These are phyloP conservation scores for Podila epicladia DNA, from an alignment of 192 early-diverging fungal genomes.

Conservation along the genomic window DNA sequence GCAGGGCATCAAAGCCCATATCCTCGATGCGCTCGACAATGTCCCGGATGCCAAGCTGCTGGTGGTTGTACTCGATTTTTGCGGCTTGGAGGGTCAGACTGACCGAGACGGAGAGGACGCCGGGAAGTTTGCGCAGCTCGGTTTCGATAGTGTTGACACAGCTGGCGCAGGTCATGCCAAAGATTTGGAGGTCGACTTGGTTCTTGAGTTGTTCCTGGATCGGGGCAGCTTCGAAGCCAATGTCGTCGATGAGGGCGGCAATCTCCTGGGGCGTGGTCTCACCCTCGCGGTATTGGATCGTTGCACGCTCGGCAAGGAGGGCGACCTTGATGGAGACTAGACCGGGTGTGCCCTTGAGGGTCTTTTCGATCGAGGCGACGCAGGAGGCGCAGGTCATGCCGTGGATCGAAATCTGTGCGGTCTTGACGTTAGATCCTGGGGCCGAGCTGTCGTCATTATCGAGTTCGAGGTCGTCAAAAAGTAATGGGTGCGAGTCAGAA, in stretches of 20 bases:
- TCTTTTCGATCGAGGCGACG: constrained; percentile 85
- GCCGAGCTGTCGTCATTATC: not conserved
- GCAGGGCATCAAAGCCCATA: constrained; percentile 81
- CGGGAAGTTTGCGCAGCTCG: constrained; percentile 62
- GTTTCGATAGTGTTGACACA: constrained; percentile 86
- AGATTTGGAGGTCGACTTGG: constrained; percentile 80
- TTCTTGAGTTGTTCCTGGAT: constrained; percentile 61
- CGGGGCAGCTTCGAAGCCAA: constrained; percentile 77
- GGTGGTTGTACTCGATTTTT: constrained; percentile 74
- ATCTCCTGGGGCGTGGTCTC: constrained; percentile 59
- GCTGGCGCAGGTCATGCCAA: constrained; percentile 91
- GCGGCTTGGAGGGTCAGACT: constrained; percentile 83
- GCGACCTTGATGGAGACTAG: constrained; percentile 83
- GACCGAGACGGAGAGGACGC: constrained; percentile 72
- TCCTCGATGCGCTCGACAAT: constrained; percentile 85
- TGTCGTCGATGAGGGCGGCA: constrained; percentile 70
- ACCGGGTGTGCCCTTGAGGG: constrained; percentile 65
- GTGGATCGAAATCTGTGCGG: constrained; percentile 71
- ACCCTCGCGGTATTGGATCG: constrained; percentile 69
- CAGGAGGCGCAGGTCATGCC: constrained; percentile 99
- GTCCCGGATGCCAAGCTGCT: constrained; percentile 73
- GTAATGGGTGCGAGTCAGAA: not conserved
- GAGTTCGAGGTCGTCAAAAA: constrained; percentile 1
- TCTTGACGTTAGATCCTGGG: not conserved
- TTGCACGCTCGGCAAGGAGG: constrained; percentile 84